Base-by-base conservation (phyloP, 2,329 filamentous ascomycete species). In the Raffaelea deltoideospora region DNA sequence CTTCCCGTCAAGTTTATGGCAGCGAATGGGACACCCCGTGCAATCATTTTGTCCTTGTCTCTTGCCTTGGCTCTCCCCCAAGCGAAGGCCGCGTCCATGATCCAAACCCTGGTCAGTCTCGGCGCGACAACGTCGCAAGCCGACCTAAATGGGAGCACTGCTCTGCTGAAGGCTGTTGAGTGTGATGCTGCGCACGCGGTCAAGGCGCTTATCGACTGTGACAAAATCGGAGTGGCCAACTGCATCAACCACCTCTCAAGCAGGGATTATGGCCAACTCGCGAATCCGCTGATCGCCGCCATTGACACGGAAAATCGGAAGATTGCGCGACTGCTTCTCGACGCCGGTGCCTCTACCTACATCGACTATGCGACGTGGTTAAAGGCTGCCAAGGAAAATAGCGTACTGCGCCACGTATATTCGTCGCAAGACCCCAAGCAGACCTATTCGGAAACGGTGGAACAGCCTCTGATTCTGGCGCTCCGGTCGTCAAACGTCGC, bases 121-220 rank as follows among this genome's bases (percentile, higher is more conserved):
- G 83, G 83, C 1, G 81, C 81, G 2, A 79, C 78, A 1, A 75
- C 67, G 24, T 72, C 78, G 1, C 83, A 90, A 52, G 82, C 76
- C 1, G 82, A 88, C 45, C 50, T 70, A 26, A 58, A 67, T 9
- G 67, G 74, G 4, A 59, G 65, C 22, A 86, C 81, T 2, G 73
- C 70, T 0, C 64, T 92, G 41, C 72, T 84, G 41, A 71, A 72
- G 41, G 71, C 73, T 37, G 65, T 79, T 1, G 58, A 65, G n/a
- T 54, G 60, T 15, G 60, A 66, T 3, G 63, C 68, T 21, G 41
- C 47, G 5, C 57, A 65, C 10, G 48, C 72, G 10, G 49, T 76
- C 3, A 62, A 73, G 28, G 46, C 56, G 1, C 51, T 77, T 2
- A 55, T 63, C 37, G 56, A 72, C 10, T 57, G 68, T 27, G 79